These are phyloP conservation scores for Suillus brevipes DNA, from an alignment of 768 basidiomycete species.

Conservation along the genomic window DNA sequence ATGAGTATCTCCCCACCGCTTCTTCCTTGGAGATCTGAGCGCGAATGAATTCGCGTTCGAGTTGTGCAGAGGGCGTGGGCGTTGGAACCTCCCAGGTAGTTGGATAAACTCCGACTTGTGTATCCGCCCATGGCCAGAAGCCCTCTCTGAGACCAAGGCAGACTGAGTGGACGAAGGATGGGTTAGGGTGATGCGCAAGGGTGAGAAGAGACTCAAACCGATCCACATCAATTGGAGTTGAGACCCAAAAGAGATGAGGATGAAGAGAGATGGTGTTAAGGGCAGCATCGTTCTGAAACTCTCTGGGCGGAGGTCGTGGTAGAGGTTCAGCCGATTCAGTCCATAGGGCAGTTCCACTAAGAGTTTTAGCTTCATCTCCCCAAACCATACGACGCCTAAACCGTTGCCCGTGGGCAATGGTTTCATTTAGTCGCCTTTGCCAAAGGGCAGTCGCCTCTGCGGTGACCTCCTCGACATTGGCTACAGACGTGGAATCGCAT, in stretches of 20 bases:
- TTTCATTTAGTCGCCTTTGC: neutral
- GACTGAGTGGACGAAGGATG: slow-evolving; percentile 28
- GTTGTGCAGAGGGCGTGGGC: no score
- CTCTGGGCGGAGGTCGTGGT: neutral
- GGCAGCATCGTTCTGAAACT: neutral
- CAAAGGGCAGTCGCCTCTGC: neutral
- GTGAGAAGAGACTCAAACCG: slow-evolving; percentile 18
- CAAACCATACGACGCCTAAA: neutral
- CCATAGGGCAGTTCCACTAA: neutral
- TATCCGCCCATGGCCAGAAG: slow-evolving; percentile 34
- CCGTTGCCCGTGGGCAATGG: neutral
- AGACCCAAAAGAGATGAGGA: slow-evolving; percentile 22
- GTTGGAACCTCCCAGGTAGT: neutral
- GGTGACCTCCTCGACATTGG: neutral
- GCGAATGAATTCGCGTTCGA: slow-evolving; percentile 23
- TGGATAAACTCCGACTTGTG: slow-evolving; percentile 1
- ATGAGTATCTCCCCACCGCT: no score
- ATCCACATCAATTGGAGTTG: slow-evolving; percentile 26
- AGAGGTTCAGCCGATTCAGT: neutral
- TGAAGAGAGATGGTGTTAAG: neutral
- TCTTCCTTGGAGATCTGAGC: slow-evolving; percentile 17
- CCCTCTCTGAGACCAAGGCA: slow-evolving; percentile 24
- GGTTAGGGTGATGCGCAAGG: slow-evolving; percentile 30
- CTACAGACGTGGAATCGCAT: no score
- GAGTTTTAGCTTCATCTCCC: neutral